Conservation (phyloP, 495 filamentous ascomycete species). For the Xanthoparmelia taractica region DNA sequence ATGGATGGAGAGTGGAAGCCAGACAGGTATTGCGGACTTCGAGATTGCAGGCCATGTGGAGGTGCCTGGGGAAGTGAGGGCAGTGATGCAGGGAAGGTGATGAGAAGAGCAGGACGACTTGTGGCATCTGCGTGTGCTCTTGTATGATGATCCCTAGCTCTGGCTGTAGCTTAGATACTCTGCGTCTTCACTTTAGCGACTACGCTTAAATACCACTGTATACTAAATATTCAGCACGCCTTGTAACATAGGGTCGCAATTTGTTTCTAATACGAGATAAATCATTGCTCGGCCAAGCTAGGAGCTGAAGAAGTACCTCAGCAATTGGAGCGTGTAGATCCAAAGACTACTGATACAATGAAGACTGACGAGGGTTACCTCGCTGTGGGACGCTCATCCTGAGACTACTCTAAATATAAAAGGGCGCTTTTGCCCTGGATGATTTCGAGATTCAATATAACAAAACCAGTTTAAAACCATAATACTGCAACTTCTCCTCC, state of each 20-base stretch:
- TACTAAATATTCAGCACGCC: background rate
- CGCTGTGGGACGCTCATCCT: background rate
- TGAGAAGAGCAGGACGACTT: background rate
- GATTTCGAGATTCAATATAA: too few relatives aligned
- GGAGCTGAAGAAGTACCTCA: background rate
- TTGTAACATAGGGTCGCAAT: background rate
- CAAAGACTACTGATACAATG: background rate
- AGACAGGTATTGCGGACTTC: conserved; percentile 42
- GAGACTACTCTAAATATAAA: background rate
- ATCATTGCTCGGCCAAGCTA: background rate
- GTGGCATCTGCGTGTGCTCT: background rate
- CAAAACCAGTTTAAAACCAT: too few relatives aligned
- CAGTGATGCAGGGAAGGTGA: conserved; percentile 37
- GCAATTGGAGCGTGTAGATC: background rate
- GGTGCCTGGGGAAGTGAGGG: conserved; percentile 35
- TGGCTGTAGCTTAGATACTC: background rate
- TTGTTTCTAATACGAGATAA: background rate
- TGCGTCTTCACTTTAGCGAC: background rate
- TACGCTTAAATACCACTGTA: conserved; percentile 4
- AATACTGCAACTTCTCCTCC: too few relatives aligned
- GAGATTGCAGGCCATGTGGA: conserved; percentile 41
- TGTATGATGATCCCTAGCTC: background rate
- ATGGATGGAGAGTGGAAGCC: conserved; percentile 52
- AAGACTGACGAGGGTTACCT: background rate
- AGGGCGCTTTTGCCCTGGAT: too few relatives aligned